Base-by-base conservation (phyloP, 2,329 filamentous ascomycete species). In the Exophiala spinifera region DNA sequence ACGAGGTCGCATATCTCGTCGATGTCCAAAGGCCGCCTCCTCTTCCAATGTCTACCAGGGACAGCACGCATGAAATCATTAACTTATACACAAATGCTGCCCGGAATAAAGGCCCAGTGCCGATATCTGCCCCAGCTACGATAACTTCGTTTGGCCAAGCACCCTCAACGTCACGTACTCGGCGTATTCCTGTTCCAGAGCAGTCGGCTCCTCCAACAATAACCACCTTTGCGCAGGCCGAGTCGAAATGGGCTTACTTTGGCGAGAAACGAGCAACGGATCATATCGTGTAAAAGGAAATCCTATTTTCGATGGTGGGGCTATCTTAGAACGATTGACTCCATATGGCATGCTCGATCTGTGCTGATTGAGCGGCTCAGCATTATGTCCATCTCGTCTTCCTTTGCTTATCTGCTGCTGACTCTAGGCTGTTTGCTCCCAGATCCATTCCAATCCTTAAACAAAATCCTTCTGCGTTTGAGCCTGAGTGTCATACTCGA, bases 51-150 rank as follows among this genome's bases (percentile, higher is more conserved):
- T 19, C 42, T 0, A 14, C 33, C 4, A 49, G 47, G 43, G 51
- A 57, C 21, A 57, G 54, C 42, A 57, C 50, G 51, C 43, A 57
- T 40, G 57, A 60, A 33, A 55, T 57, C 39, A 51, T 57, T 20
- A 46, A 60, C 25, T 23, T 60, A 4, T 60, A 60, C 39, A 52
- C 37, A 15, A 51, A 23, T 7, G 40, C 37, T 20, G 39, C 15
- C 1, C 42, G 25, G 13, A 45, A 31, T 14, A 20, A 21, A 19
- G n/a, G 15, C 15, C n/a, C 39, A 11, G n/a, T 20, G 7, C 15
- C 49, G n/a, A 42, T 14, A 13, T 36, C 40, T 28, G 49, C 40
- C 7, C 49, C 39, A 14, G 20, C 39, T 2, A 44, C 37, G 19
- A 51, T 31, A 14, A 46, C 49, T 20, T 23, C 49, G 3, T 51